A percentile compares a stretch with the other conserved stretches of the same genome.
These are phyloP conservation scores for Oemleria cerasiformis DNA, from an alignment of 306 rosid species.

Conservation along the genomic window DNA sequence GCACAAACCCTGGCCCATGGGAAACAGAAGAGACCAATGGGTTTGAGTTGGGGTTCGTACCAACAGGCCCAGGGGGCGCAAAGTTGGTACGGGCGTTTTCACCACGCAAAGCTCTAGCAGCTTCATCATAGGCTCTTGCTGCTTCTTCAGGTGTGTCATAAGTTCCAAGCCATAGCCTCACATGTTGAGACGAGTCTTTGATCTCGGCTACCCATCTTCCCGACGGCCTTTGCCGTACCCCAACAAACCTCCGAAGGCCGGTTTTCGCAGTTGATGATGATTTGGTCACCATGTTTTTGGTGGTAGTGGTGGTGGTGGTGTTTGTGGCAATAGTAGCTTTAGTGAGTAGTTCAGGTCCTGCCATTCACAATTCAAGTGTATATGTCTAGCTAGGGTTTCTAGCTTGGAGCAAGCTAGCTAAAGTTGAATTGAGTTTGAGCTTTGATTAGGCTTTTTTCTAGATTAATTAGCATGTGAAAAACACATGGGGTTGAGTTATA, in stretches of 20 bases:
- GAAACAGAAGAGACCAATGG: slow-evolving; percentile 16
- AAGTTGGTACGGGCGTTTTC: slow-evolving; percentile 86
- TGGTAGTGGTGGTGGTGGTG: slow-evolving; percentile 6
- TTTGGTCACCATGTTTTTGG: slow-evolving; percentile 20
- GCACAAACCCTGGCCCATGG: neutral
- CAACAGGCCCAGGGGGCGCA: slow-evolving; percentile 16
- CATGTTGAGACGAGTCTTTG: slow-evolving; percentile 85
- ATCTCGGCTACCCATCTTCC: slow-evolving; percentile 98
- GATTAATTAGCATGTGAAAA: slow-evolving; percentile 2
- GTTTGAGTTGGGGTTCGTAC: neutral
- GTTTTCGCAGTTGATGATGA: slow-evolving; percentile 26
- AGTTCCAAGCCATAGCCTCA: slow-evolving; percentile 87
- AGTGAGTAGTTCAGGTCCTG: slow-evolving; percentile 47
- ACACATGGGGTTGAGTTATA: slow-evolving; percentile 4
- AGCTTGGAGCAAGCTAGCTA: neutral
- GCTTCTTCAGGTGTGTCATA: slow-evolving; percentile 91
- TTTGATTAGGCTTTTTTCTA: neutral
- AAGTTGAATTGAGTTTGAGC: neutral
- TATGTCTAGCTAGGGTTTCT: slow-evolving; percentile 2
- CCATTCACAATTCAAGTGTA: slow-evolving; percentile 31
- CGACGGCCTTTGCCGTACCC: slow-evolving; percentile 85
- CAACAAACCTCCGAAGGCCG: slow-evolving; percentile 53
- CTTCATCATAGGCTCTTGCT: slow-evolving; percentile 88
- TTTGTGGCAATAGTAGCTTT: slow-evolving; percentile 32
- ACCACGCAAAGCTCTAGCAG: slow-evolving; percentile 71